Base-by-base conservation (phyloP, 2,329 filamentous ascomycete species). In the Pseudogymnoascus sp. region DNA sequence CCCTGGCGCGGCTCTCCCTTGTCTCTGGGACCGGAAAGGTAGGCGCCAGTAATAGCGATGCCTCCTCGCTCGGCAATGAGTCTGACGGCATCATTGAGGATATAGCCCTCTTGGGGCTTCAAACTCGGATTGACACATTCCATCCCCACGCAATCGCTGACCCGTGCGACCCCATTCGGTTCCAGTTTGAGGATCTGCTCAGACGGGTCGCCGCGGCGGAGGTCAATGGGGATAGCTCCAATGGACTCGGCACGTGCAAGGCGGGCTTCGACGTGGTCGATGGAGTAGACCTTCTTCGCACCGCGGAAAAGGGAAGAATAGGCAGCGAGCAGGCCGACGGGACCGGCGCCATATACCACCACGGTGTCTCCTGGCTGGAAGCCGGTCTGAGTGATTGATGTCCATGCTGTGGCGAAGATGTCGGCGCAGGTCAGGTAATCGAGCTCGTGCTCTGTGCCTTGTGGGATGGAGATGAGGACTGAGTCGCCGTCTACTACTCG, bases 241-340 rank as follows among this genome's bases (percentile, higher is more conserved):
- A 88, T 87, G 69, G 83, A 85, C 69, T 82, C 76, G 0, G 85
- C 86, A 0, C 80, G 78, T 7, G 79, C 75, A 1, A 88, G 72
- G 13, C 85, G 77, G 68, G 86, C 83, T 0, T 79, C 77, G 0
- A 87, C 83, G 27, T 81, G 81, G 65, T 88, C 86, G 4, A 88
- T 82, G 0, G 86, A 82, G 61, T 78, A 88, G 0, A 88, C 82
- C 12, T 76, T 79, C 6, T 80, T 82, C 1, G 85, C 86, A 2
- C 85, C 86, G 0, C 85, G 79, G 2, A 88, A 71, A 0, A 81
- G 71, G 0, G 81, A 85, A 0, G 80, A 85, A 70, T 87, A 87
- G 3, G 85, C 85, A 2, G 85, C 83, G 80, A 88, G 86, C 4
- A 87, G 72, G 1, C 86, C 85, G 1, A 88, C 84, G 0, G 85